Evolutionary conservation across 2,329 filamentous ascomycete species (phyloP).

Genomic region (Grosmannia clavigera): DNA sequence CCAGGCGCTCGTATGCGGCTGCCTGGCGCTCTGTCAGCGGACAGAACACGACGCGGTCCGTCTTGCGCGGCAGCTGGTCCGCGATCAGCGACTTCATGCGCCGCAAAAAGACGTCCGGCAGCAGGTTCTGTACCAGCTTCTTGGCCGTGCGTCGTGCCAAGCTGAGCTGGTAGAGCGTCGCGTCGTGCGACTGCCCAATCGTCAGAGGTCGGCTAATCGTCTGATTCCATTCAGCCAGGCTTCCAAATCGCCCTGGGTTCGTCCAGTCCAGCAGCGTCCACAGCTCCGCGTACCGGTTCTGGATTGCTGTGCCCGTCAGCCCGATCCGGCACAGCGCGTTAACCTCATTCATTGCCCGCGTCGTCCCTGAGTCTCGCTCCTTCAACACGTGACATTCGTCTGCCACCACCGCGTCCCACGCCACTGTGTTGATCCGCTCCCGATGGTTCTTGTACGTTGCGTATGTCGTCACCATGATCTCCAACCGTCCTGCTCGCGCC

Average conservation of each 20-base stretch:
- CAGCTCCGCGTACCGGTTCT: slow-evolving; percentile 94
- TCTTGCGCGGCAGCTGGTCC: slow-evolving; percentile 87
- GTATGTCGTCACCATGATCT: slow-evolving; percentile 93
- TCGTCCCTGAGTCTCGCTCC: slow-evolving; percentile 62
- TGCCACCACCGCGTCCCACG: slow-evolving; percentile 89
- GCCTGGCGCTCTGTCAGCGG: slow-evolving; percentile 72
- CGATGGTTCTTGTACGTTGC: slow-evolving; percentile 73
- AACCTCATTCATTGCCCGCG: slow-evolving; percentile 76
- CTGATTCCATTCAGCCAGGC: slow-evolving; percentile 61
- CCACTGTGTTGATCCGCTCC: slow-evolving; percentile 63
- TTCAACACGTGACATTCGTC: slow-evolving; percentile 92
- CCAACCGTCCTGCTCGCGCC: slow-evolving; percentile 62
- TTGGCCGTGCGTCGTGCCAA: slow-evolving; percentile 69
- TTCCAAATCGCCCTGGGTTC: slow-evolving; percentile 62
- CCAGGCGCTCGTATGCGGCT: slow-evolving; percentile 69
- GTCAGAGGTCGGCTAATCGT: slow-evolving; percentile 70
- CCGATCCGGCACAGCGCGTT: slow-evolving; percentile 90
- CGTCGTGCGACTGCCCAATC: slow-evolving; percentile 84
- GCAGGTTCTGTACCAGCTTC: slow-evolving; percentile 72
- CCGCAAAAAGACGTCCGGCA: slow-evolving; percentile 82
- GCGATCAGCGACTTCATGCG: slow-evolving; percentile 90
- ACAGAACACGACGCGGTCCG: slow-evolving; percentile 88
- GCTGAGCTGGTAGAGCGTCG: slow-evolving; percentile 70
- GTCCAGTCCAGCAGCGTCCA: slow-evolving; percentile 97
- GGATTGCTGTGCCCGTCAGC: slow-evolving; percentile 88